These are phyloP conservation scores for Krasilnikovozyma curviuscula DNA, from an alignment of 768 basidiomycete species.

Conservation along the genomic window DNA sequence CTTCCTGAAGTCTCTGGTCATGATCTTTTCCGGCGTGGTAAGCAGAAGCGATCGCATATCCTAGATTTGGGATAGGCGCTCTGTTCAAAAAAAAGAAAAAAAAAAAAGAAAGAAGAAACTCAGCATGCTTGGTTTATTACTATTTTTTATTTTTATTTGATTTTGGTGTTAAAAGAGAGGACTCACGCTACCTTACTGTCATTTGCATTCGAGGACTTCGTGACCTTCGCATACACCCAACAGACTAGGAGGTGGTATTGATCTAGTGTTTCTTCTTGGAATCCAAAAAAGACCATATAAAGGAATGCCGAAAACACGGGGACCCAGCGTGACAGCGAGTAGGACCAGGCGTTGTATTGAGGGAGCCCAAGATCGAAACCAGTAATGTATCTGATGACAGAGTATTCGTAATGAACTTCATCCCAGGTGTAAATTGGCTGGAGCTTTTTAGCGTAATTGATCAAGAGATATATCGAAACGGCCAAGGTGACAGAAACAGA, in stretches of 20 bases:
- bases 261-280: neutral
- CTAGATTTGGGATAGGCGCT: neutral
- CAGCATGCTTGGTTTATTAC: neutral
- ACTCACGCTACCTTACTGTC: neutral
- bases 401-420: conserved; percentile 3
- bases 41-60: neutral
- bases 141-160: neutral
- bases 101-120: neutral
- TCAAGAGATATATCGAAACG: neutral
- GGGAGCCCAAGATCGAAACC: neutral
- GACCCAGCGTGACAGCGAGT: neutral
- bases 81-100: too few relatives aligned
- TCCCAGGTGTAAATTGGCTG: neutral
- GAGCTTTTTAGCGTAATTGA: neutral
- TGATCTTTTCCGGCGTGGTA: too few relatives aligned
- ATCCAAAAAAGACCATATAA: conserved; percentile 12
- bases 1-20: too few relatives aligned
- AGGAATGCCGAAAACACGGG: conserved; percentile 1
- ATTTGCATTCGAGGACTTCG: too few relatives aligned
- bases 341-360: neutral
- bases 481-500: neutral
- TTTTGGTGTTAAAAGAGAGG: neutral
- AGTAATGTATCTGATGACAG: neutral
- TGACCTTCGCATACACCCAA: neutral
- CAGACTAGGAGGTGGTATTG: neutral